Base-by-base conservation (phyloP, 371 early-diverging fungal genomes). In the Encephalitozoon romaleae region DNA sequence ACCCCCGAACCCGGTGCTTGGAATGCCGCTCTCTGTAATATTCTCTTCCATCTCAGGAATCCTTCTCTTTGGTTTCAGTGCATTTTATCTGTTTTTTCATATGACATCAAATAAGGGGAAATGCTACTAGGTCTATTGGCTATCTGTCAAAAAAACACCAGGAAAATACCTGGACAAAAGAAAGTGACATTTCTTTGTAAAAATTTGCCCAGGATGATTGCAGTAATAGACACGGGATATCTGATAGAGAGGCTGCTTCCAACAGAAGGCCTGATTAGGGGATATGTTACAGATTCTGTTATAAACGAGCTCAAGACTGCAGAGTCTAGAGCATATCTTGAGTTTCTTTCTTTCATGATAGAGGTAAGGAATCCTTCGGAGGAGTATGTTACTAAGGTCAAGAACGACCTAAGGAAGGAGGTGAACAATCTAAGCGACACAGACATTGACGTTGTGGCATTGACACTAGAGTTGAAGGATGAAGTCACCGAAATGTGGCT, bases 401-500 rank as follows among this genome's bases (percentile, higher is more conserved):
- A 23, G 4, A 26, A 54, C 8, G 25, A 63, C 23, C 54, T 72
- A 2, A 41, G 54, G 51, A 64, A 65, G 28, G 65, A 77, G 38
- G 59, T 68, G 9, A 25, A 30, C 26, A 53, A 63, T 25, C 34
- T 84, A 5, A 84, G 84, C 43, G 30, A 30, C 9, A 67, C 76
- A 23, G 84, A 84, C 54, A 73, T 84, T 18, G 64, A 73, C 12
- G 69, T 84, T 30, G 78, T 80, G 28, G 84, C 84, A 26, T 74
- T 84, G 11, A 70, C 79, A 21, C 49, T 84, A 21, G 82, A 84
- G 53, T 11, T 84, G 5, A 52, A 71, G 28, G 78, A 78, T 43
- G 78, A 80, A 55, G 18, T 47, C 43, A 47, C 41, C 18, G 45
- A 18, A 26, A 45, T 34, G 65, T 78, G 78, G 78, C 9, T 78